Base-by-base conservation (phyloP, 371 early-diverging fungal species). In the Funneliformis caledonium region DNA sequence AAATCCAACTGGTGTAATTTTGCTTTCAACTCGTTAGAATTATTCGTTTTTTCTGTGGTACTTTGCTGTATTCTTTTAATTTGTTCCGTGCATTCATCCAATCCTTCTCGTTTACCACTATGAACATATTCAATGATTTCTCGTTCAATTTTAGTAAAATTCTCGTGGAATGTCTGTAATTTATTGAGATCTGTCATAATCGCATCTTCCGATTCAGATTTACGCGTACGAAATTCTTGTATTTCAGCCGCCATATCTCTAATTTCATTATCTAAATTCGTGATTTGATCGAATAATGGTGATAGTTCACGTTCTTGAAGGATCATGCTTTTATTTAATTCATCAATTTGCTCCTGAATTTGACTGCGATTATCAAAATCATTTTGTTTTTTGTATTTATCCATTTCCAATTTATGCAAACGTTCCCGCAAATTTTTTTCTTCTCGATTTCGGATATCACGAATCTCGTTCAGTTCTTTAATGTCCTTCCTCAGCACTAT, bases 1-100 rank as follows among this genome's bases (percentile, higher is more conserved):
- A 73, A n/a, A n/a, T 80, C 22, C 37, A 83, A 81, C 42, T 74
- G 67, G 59, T 85, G 76, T 62, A 85, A 80, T 67, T 85, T 83
- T 42, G 81, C 84, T 52, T 85, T 80, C 59, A 82, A 82, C 2
- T 72, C 68, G 5, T 72, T 22, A 72, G 11, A 22, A 16, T 47
- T 6, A 33, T 10, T 47, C 6, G 9, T 52, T 47, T 72, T 33
- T 31, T 26, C 50, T 6, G 4, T 26, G 8, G 50, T 72, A 19
- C 33, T 37, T 70, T 47, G 47, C 4, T 70, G 22, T 22, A 47
- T 10, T 22, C 22, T 47, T 43, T 70, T 45, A 19, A 70, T 45
- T 45, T 47, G 42, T 22, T 70, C 37, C 5, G 22, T 47, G 22
- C 47, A 70, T n/a, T 42, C 19, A 2, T 7, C 70, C 22, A 70